Percentiles rank a stretch among this genome's conserved stretches.
phyloP scores from a whole-genome alignment of 2,329 filamentous ascomycete species.

The Cercospora zeina region DNA sequence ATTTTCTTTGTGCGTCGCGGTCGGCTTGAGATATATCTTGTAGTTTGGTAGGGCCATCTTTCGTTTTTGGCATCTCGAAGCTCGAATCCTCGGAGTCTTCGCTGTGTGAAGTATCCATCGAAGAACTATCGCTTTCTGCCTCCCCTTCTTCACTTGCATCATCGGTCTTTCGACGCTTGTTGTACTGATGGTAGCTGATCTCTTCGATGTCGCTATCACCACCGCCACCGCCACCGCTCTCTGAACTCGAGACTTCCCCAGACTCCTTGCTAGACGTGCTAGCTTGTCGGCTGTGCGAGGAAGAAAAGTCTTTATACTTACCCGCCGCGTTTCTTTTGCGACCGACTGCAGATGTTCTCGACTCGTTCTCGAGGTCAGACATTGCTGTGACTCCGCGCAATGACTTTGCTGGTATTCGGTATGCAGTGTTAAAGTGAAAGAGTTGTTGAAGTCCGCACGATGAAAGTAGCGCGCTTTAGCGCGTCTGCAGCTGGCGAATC shows the following conservation, averaged over 20 bases:
- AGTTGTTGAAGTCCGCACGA: not conserved
- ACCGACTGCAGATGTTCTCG: conserved; percentile 18
- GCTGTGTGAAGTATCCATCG: conserved; percentile 8
- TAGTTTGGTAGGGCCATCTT: conserved; percentile 8
- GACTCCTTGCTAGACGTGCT: conserved; percentile 25
- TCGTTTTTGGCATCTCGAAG: conserved; percentile 6
- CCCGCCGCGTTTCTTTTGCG: conserved; percentile 17
- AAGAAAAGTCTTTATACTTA: conserved; percentile 7
- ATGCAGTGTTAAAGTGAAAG: not conserved
- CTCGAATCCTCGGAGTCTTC: conserved; percentile 1
- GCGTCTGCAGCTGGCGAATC: not conserved
- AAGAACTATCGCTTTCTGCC: conserved; percentile 7
- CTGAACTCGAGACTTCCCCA: conserved; percentile 20
- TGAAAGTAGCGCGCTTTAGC: not conserved
- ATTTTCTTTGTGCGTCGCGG: conserved; percentile 10
- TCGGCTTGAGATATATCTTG: conserved; percentile 4
- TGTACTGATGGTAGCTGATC: conserved; percentile 4
- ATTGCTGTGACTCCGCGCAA: not conserved
- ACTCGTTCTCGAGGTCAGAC: conserved; percentile 18
- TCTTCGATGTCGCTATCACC: conserved; percentile 1
- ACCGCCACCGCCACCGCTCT: not conserved
- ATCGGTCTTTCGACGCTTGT: conserved; percentile 6
- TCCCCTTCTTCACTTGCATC: conserved; percentile 11
- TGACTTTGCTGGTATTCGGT: not conserved
- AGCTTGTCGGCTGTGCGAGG: conserved; percentile 8